Base-by-base conservation (phyloP, 352 stramenopile genomes). In the Heterotrichella gracilis region DNA sequence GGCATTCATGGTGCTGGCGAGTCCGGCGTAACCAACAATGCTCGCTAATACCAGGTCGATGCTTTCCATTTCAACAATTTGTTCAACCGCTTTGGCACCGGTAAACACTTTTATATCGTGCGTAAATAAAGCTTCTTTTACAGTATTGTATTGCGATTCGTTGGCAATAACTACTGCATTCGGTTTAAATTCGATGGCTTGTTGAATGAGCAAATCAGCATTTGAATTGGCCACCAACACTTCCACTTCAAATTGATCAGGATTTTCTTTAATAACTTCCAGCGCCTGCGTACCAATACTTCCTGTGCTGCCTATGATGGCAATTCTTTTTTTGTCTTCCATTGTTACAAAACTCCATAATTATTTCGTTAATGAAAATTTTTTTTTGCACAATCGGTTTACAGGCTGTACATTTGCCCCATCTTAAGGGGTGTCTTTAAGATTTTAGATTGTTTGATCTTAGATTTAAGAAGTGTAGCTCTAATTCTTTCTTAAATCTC, bases 11-110 rank as follows among this genome's bases (percentile, higher is more conserved):
- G 75, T 78, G 3, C 74, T 72, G 2, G 76, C 71, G 14, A 89
- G 73, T 53, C 82, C 82, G 39, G 82, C 82, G 42, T 79, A 80
- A 22, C 82, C 82, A 0, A 89, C 82, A 73, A 89, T 87, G 71
- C 82, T 82, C 25, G 81, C 85, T 0, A 87, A 80, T 24, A 88
- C 81, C 1, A 78, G 84, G 68, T 88, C 81, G 25, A 53, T 53
- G 32, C 9, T 53, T n/a, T 53, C 32, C 32, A 53, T 53, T 53
- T 53, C 32, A 53, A 53, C 32, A n/a, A 53, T 53, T 53, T 53
- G 32, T n/a, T 53, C 32, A 53, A 53, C 32, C 9, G 32, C 32
- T 53, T 53, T 53, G 32, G 9, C 9, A n/a, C 32, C 32, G 32
- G 32, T n/a, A 53, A 53, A 53, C 9, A 53, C 32, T 53, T 53